Percentiles rank a stretch among this genome's conserved stretches.
phyloP scores from a whole-genome alignment of 2,329 filamentous ascomycete species.

The Xylariaceae sp. region DNA sequence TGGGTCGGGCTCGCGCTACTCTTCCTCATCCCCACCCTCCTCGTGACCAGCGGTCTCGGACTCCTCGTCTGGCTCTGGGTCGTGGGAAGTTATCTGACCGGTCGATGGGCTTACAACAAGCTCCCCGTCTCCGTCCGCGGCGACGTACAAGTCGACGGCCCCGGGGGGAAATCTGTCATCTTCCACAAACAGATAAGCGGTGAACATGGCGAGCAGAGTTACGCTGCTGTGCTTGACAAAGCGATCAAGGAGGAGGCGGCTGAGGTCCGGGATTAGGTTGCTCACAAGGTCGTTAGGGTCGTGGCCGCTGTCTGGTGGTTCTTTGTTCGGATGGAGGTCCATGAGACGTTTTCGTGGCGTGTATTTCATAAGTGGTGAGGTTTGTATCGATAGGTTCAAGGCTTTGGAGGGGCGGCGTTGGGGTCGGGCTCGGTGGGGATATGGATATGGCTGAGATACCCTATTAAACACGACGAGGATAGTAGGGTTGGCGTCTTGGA shows the following conservation, averaged over 20 bases:
- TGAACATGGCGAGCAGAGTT: background rate
- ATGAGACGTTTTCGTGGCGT: slow-evolving; percentile 5
- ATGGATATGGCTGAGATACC: slow-evolving; percentile 1
- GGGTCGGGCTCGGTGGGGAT: slow-evolving; percentile 5
- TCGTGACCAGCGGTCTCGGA: slow-evolving; percentile 60
- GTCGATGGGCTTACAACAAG: slow-evolving; percentile 41
- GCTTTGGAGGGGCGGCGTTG: slow-evolving; percentile 5
- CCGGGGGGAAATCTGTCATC: slow-evolving; percentile 21
- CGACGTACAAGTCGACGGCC: slow-evolving; percentile 1
- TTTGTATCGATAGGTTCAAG: background rate
- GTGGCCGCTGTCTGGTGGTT: slow-evolving; percentile 18
- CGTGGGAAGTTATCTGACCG: slow-evolving; percentile 53
- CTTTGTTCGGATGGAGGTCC: slow-evolving; percentile 1
- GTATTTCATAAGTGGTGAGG: background rate
- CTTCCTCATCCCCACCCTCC: slow-evolving; percentile 64
- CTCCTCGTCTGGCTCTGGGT: slow-evolving; percentile 66
- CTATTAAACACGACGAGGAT: background rate
- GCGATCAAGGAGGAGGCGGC: slow-evolving; percentile 23
- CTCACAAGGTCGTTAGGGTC: slow-evolving; percentile 22
- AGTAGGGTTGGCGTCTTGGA: background rate
- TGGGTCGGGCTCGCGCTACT: slow-evolving; percentile 64
- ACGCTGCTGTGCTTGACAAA: background rate
- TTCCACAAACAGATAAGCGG: slow-evolving; percentile 16
- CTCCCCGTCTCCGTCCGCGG: slow-evolving; percentile 17
- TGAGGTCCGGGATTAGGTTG: slow-evolving; percentile 28